phyloP scores from a whole-genome alignment of 2,329 filamentous ascomycete genomes.

The Paecilomyces fulvus region DNA sequence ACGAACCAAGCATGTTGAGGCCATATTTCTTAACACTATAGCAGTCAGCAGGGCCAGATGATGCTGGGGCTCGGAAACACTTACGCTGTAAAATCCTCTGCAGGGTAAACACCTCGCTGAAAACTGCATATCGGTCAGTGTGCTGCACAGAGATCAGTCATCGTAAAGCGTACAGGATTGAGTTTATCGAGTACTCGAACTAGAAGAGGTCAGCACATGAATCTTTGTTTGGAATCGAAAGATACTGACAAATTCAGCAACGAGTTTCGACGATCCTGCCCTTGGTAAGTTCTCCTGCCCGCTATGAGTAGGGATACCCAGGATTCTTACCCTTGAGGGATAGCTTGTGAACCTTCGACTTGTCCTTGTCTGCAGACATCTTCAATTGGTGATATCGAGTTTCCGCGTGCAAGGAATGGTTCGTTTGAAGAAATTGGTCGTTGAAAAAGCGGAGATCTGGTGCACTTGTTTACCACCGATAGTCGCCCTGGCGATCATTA shows the following conservation, averaged over 20 bases:
- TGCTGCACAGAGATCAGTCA: conserved; percentile 10
- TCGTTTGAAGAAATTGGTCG: not conserved
- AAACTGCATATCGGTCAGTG: conserved; percentile 49
- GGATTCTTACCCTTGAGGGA: conserved; percentile 44
- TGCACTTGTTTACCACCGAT: conserved; percentile 27
- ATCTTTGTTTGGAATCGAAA: conserved; percentile 5
- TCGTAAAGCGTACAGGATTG: conserved; percentile 62
- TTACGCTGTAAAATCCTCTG: conserved; percentile 91
- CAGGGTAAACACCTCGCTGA: conserved; percentile 74
- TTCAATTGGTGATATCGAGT: conserved; percentile 4
- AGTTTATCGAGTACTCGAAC: conserved; percentile 98
- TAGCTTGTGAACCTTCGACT: conserved; percentile 90
- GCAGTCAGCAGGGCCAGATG: not conserved
- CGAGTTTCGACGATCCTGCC: conserved; percentile 67
- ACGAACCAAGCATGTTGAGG: conserved; percentile 80
- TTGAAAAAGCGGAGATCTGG: conserved; percentile 3
- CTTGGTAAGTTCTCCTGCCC: conserved; percentile 19
- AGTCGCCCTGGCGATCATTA: conserved; percentile 29
- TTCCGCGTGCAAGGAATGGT: not conserved
- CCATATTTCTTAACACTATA: conserved; percentile 91
- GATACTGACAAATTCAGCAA: conserved; percentile 81
- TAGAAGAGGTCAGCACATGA: conserved; percentile 31
- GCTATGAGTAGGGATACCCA: not conserved
- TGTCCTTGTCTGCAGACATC: conserved; percentile 49
- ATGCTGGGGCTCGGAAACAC: conserved; percentile 19